Evolutionary conservation across 257 asterid genomes (phyloP), one percentile per base, ranked within the genome.

Genomic region (Cinchona pubescens): DNA sequence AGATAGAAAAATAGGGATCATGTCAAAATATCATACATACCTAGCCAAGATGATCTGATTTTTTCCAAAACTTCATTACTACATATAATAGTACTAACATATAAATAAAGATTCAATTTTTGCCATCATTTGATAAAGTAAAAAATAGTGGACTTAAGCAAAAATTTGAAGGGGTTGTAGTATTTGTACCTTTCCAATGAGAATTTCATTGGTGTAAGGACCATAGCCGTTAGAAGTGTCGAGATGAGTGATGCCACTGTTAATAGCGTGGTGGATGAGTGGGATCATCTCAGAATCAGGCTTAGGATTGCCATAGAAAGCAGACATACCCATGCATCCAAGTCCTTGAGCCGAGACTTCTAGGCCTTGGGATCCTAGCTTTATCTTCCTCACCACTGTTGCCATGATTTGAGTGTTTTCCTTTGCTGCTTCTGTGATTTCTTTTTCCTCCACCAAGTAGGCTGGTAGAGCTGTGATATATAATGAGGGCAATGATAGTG

Each of bases 271-370:
- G 66, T 75, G 79, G 68, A 72, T 72, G 76, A 72, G 68, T 9
- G 59, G 38, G 58, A 72, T 72, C 76, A 72, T 71, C 29, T 74
- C 78, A 10, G 61, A 5, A 18, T 74, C 72, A 3, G 78, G 60
- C 35, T 74, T 62, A 5, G 75, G 75, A 19, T 32, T 38, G 72
- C 71, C 71, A 37, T 45, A 64, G 48, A 53, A 49, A 12, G 38
- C 37, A 1, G 79, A 75, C 79, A 75, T 64, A 29, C 67, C 35
- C 79, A 75, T 64, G 73, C 79, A 75, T 1, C 79, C 79, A 7
- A 72, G 73, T 8, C 79, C 79, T n/a, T 64, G 72, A 1, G 38
- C 61, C 7, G 73, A 75, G 7, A 75, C 73, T 40, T 75, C 73
- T 13, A 75, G 40, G 27, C 73, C 79, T 32, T 64, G 55, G 18